These are phyloP conservation scores for Aspergillus sp. DNA, from an alignment of 2,329 filamentous ascomycete species.

Conservation along the genomic window DNA sequence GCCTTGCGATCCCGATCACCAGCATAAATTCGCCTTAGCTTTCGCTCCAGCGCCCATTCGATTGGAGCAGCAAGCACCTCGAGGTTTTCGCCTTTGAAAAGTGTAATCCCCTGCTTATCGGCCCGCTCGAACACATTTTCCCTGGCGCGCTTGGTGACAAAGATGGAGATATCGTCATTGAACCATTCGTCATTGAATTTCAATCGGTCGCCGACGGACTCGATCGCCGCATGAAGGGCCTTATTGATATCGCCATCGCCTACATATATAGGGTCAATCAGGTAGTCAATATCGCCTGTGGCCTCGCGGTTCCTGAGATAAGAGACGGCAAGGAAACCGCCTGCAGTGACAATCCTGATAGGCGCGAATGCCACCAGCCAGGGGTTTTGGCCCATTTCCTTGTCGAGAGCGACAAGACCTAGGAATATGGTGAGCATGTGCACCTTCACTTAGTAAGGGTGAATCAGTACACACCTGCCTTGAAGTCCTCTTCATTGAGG, in stretches of 20 bases:
- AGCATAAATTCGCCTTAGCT: conserved; percentile 30
- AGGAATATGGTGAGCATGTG: not conserved
- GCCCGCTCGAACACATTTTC: conserved; percentile 4
- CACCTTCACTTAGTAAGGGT: not conserved
- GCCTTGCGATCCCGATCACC: conserved; percentile 22
- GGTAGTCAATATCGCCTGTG: conserved; percentile 12
- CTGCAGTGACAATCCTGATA: conserved; percentile 8
- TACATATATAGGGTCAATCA: conserved; percentile 11
- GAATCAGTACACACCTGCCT: not conserved
- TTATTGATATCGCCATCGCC: conserved; percentile 10
- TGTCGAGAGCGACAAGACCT: not conserved
- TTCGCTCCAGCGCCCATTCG: conserved; percentile 36
- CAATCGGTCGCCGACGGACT: conserved; percentile 3
- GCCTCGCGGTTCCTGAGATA: conserved; percentile 11
- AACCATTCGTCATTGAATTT: conserved; percentile 9
- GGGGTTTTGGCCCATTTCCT: not conserved
- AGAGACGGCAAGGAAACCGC: conserved; percentile 13
- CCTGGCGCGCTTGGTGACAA: conserved; percentile 11
- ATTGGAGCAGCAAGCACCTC: conserved; percentile 32
- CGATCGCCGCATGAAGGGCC: conserved; percentile 7
- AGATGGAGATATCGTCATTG: conserved; percentile 11
- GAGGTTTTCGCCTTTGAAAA: conserved; percentile 18
- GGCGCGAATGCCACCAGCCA: conserved; percentile 12
- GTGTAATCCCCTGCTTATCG: conserved; percentile 1
- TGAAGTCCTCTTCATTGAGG: not conserved